Conservation (phyloP, 1,284 basidiomycete genomes). For the Ustilago lituana region DNA sequence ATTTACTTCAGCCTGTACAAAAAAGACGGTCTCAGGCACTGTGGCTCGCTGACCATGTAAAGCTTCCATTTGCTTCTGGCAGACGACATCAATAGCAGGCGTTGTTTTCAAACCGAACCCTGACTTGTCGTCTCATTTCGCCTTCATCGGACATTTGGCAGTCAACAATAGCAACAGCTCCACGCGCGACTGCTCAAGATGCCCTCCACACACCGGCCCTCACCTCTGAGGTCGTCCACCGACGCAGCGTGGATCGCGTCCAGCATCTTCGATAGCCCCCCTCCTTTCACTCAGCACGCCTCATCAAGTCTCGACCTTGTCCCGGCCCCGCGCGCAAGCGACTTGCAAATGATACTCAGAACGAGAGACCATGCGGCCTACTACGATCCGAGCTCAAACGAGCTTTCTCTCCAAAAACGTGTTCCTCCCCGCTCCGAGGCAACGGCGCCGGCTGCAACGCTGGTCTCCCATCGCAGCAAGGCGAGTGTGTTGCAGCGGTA, state of each 20-base stretch:
- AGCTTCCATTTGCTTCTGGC: neutral
- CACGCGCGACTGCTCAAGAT: slow-evolving; percentile 1
- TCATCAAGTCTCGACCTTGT: slow-evolving; percentile 45
- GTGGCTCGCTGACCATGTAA: neutral
- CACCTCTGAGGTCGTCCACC: slow-evolving; percentile 22
- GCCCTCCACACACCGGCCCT: slow-evolving; percentile 19
- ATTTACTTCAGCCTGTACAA: too few species aligned
- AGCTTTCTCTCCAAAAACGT: slow-evolving; percentile 44
- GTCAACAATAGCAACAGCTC: too few species aligned
- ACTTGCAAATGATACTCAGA: slow-evolving; percentile 57
- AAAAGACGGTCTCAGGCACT: too few species aligned
- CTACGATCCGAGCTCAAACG: slow-evolving; percentile 46
- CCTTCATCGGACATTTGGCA: too few species aligned
- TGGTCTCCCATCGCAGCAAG: slow-evolving; percentile 16
- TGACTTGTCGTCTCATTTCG: too few species aligned
- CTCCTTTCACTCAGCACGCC: neutral
- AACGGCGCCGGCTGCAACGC: slow-evolving; percentile 8
- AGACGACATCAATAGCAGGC: neutral
- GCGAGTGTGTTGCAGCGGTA: slow-evolving; percentile 16
- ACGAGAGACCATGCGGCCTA: slow-evolving; percentile 54
- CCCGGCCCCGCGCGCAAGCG: slow-evolving; percentile 28
- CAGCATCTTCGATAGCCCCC: slow-evolving; percentile 6
- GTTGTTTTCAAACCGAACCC: too few species aligned
- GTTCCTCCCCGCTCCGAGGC: neutral
- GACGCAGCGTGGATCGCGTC: slow-evolving; percentile 21